phyloP scores from a whole-genome alignment of 768 basidiomycete species.

The Lactarius evosmus region DNA sequence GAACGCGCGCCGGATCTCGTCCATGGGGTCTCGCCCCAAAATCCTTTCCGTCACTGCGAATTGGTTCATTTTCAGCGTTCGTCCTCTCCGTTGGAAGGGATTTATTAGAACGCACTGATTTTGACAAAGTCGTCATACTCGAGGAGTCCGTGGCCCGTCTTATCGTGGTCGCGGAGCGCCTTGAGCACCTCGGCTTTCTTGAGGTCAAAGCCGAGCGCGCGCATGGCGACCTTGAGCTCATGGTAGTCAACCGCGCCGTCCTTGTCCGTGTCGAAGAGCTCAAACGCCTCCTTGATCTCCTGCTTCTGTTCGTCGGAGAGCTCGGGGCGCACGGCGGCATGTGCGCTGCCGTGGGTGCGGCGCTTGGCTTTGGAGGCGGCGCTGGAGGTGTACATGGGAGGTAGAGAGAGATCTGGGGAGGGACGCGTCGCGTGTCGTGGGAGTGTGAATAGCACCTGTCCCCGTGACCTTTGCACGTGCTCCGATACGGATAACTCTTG shows the following conservation, averaged over 20 bases:
- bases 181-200: slow-evolving; percentile 99
- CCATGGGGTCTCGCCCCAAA: slow-evolving; percentile 90
- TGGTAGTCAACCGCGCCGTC: slow-evolving; percentile 96
- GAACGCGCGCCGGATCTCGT: slow-evolving; percentile 94
- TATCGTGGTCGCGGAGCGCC: slow-evolving; percentile 86
- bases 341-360: slow-evolving; percentile 28
- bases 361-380: slow-evolving; percentile 72
- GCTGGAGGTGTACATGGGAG: slow-evolving; percentile 55
- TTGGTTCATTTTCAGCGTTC: too few species aligned
- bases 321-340: slow-evolving; percentile 74
- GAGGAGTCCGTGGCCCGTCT: slow-evolving; percentile 79
- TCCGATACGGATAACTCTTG: not conserved
- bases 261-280: slow-evolving; percentile 98
- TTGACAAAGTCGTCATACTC: slow-evolving; percentile 91
- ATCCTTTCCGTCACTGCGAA: slow-evolving; percentile 88
- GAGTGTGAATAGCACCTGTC: not conserved
- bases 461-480: not conserved
- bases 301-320: slow-evolving; percentile 87
- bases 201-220: slow-evolving; percentile 94
- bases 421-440: slow-evolving; percentile 13
- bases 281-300: slow-evolving; percentile 98
- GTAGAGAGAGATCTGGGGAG: not conserved
- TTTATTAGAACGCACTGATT: slow-evolving; percentile 62
- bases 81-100: not conserved
- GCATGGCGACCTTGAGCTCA: slow-evolving; percentile 98